phyloP scores from a whole-genome alignment of 352 stramenopile species.

The Phytophthora idaei region DNA sequence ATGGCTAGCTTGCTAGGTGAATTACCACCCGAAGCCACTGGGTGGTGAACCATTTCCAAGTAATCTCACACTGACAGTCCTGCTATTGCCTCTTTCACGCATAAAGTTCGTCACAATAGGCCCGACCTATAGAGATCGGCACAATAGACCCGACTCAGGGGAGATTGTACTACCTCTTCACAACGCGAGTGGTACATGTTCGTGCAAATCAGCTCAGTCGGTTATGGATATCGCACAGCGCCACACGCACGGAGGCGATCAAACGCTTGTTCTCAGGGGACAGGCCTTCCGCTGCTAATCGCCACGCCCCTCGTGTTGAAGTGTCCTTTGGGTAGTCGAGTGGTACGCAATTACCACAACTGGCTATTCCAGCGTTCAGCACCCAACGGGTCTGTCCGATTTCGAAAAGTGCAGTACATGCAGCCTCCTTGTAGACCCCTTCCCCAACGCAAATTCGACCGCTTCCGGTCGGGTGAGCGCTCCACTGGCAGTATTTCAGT shows the following conservation, averaged over 20 bases:
- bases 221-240: conserved; percentile 4
- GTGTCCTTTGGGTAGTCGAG: conserved; percentile 34
- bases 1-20: too few relatives aligned
- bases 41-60: neutral
- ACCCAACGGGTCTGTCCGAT: conserved; percentile 17
- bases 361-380: conserved; percentile 15
- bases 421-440: conserved; percentile 7
- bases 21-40: neutral
- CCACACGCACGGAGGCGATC: conserved; percentile 5
- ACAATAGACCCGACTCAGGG: neutral
- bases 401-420: conserved; percentile 9
- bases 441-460: conserved; percentile 23
- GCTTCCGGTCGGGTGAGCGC: conserved; percentile 5
- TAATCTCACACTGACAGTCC: neutral
- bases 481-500: conserved; percentile 24
- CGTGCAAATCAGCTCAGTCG: neutral
- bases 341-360: conserved; percentile 16
- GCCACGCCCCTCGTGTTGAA: conserved; percentile 24
- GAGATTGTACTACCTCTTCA: too few relatives aligned
- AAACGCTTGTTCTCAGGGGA: conserved; percentile 16
- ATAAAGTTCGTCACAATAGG: neutral
- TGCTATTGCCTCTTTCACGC: neutral
- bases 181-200: too few relatives aligned
- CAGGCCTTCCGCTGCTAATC: conserved; percentile 18
- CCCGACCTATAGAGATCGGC: neutral